A percentile compares a stretch with the other conserved stretches of the same genome.
Conservation (phyloP, 1,284 basidiomycete species). For the Paramarasmius palmivorus region DNA sequence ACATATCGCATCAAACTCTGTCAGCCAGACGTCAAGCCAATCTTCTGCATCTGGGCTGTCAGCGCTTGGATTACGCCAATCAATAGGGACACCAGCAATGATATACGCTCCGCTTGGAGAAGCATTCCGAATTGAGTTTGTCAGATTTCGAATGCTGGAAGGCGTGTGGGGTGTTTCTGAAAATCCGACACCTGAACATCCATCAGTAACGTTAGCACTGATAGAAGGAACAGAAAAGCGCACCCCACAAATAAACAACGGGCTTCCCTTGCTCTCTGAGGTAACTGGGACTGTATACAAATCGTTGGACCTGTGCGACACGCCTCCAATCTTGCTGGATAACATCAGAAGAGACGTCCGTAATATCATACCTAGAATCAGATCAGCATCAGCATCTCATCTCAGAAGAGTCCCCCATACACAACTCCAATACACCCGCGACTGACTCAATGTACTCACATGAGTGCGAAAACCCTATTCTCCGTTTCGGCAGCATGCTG, state of each 20-base stretch:
- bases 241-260: conserved; percentile 73
- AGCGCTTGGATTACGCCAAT: conserved; percentile 66
- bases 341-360: conserved; percentile 60
- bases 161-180: conserved; percentile 58
- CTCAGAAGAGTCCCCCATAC: no score
- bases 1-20: conserved; percentile 71
- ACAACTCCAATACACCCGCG: not conserved
- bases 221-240: not conserved
- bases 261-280: conserved; percentile 63
- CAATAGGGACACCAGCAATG: conserved; percentile 62
- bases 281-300: conserved; percentile 71
- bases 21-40: conserved; percentile 64
- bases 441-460: conserved; percentile 55
- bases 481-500: conserved; percentile 71
- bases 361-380: conserved; percentile 68
- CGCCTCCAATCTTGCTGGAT: conserved; percentile 68
- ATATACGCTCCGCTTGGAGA: conserved; percentile 74
- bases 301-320: conserved; percentile 54
- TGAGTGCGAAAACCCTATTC: conserved; percentile 74
- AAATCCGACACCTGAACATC: conserved; percentile 62
- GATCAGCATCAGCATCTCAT: conserved; percentile 2
- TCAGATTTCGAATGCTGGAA: conserved; percentile 51
- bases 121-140: conserved; percentile 50
- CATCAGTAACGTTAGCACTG: not conserved
- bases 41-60: conserved; percentile 60